Conservation (phyloP, 1,284 basidiomycete species). For the Ceratobasidium sp. region DNA sequence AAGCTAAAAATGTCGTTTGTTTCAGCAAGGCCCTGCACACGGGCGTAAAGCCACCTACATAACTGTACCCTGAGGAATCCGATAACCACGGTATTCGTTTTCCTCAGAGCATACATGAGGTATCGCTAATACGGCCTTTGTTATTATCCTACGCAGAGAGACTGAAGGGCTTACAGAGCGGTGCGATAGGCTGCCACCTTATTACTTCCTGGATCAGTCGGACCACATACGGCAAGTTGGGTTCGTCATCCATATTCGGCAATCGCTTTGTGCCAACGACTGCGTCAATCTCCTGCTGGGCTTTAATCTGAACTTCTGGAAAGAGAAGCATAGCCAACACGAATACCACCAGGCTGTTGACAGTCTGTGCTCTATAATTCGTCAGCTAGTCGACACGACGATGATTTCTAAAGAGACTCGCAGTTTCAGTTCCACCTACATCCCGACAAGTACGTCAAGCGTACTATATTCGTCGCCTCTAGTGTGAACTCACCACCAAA, state of each 20-base stretch:
- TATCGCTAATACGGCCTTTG: constrained; percentile 19
- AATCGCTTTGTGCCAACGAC: constrained; percentile 40
- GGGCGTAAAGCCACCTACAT: constrained; percentile 10
- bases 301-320: constrained; percentile 45
- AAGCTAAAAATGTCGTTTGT: neutral
- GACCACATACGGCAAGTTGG: constrained; percentile 45
- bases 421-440: constrained; percentile 31
- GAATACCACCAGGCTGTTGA: constrained; percentile 34
- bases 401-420: constrained; percentile 31
- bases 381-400: too few species aligned
- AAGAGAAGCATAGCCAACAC: constrained; percentile 38
- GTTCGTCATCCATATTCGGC: constrained; percentile 43
- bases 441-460: neutral
- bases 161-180: constrained; percentile 8
- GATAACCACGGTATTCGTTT: constrained; percentile 44
- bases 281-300: constrained; percentile 47
- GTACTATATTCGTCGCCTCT: neutral
- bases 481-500: constrained; percentile 3
- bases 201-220: constrained; percentile 43
- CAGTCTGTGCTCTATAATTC: constrained; percentile 5
- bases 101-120: constrained; percentile 47
- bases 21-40: neutral
- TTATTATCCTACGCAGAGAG: neutral
- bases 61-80: constrained; percentile 26
- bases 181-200: constrained; percentile 42